Conservation (phyloP, 768 basidiomycete species). For the Lactifluus subvellereus region DNA sequence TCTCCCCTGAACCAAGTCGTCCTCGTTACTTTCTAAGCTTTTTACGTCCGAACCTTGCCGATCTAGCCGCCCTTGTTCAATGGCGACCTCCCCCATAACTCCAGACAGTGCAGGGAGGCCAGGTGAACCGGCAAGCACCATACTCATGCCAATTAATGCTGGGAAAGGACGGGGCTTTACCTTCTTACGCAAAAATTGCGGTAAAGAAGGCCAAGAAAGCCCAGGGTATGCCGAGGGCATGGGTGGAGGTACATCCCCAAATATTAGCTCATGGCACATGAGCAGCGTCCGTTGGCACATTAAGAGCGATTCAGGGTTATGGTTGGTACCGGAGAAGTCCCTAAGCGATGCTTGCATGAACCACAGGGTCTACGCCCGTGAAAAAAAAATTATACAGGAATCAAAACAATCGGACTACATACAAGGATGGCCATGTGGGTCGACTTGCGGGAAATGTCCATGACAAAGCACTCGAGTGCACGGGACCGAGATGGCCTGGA, state of each 20-base stretch:
- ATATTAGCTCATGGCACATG: constrained; percentile 94
- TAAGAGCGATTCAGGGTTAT: constrained; percentile 71
- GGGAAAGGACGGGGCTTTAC: constrained; percentile 71
- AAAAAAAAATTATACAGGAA: constrained; percentile 15
- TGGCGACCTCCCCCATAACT: constrained; percentile 73
- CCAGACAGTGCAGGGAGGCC: constrained; percentile 70
- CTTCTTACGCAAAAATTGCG: constrained; percentile 51
- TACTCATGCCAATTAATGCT: constrained; percentile 77
- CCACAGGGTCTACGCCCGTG: constrained; percentile 74
- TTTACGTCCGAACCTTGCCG: constrained; percentile 48
- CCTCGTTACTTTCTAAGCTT: constrained; percentile 44
- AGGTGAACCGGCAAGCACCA: constrained; percentile 69
- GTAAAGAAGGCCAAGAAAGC: constrained; percentile 43
- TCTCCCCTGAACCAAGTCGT: constrained; percentile 33
- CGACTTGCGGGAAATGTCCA: constrained; percentile 81
- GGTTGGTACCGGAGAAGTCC: constrained; percentile 57
- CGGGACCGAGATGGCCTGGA: constrained; percentile 88
- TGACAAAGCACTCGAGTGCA: constrained; percentile 90
- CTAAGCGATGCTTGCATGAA: constrained; percentile 95
- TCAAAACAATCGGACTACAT: constrained; percentile 36
- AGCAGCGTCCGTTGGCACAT: constrained; percentile 90
- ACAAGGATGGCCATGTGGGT: constrained; percentile 96
- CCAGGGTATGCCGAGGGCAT: constrained; percentile 62
- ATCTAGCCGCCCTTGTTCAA: constrained; percentile 83
- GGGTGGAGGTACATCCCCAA: constrained; percentile 73